These are phyloP conservation scores for Mycena venus DNA, from an alignment of 768 basidiomycete genomes.

Conservation along the genomic window DNA sequence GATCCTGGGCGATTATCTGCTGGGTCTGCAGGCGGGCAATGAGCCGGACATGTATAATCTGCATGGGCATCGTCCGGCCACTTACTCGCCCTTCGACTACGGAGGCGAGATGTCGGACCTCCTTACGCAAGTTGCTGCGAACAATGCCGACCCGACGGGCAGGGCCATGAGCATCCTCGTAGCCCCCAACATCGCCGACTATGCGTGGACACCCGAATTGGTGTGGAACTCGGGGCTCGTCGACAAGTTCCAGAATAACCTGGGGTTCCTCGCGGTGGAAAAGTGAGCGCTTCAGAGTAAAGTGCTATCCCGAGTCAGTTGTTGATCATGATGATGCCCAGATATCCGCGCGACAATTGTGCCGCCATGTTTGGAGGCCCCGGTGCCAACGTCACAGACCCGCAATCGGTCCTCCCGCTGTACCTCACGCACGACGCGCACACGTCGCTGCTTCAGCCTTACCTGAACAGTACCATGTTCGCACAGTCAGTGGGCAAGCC, in stretches of 20 bases:
- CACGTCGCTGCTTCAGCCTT: conserved; percentile 48
- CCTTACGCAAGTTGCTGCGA: not conserved
- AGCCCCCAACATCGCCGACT: conserved; percentile 58
- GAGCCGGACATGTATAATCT: not conserved
- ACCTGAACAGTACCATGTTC: conserved; percentile 48
- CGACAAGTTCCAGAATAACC: conserved; percentile 42
- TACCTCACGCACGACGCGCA: conserved; percentile 61
- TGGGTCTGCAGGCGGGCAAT: conserved; percentile 8
- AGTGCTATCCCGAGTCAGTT: not conserved
- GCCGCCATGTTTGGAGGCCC: conserved; percentile 37
- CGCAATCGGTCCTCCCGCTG: conserved; percentile 55
- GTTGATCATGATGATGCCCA: not conserved
- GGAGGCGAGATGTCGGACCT: not conserved
- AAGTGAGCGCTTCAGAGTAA: conserved; percentile 32
- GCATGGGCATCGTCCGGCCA: not conserved
- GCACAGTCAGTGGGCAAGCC: conserved; percentile 51
- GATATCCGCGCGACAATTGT: conserved; percentile 52
- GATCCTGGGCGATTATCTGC: conserved; percentile 18
- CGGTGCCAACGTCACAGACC: conserved; percentile 36
- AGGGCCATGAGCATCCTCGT: conserved; percentile 48
- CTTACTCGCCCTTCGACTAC: not conserved
- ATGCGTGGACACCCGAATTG: conserved; percentile 48
- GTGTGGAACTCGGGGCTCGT: conserved; percentile 50
- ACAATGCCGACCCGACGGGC: not conserved
- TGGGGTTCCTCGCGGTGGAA: conserved; percentile 55